Percentiles rank a stretch among this genome's conserved stretches.
Evolutionary conservation across 331 rosid species (phyloP).

Genomic region (Acacia concinna): DNA sequence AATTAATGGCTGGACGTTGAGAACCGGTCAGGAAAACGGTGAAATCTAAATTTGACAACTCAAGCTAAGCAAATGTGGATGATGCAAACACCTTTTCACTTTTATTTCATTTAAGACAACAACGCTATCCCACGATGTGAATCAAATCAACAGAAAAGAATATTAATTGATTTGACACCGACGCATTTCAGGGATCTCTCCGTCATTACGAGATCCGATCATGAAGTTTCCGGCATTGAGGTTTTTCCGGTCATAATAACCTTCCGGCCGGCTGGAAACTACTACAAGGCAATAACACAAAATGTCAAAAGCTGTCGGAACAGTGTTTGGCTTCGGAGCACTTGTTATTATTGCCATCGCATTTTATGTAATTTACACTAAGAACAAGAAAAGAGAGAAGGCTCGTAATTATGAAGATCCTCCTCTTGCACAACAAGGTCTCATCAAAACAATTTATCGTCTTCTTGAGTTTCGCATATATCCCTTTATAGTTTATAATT

Average conservation of each 20-base stretch:
- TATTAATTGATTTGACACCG: neutral
- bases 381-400: conserved; percentile 55
- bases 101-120: conserved; percentile 40
- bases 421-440: conserved; percentile 51
- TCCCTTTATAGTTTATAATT: too few species aligned
- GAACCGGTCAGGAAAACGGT: conserved; percentile 41
- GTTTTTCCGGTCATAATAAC: conserved; percentile 15
- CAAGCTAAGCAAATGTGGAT: conserved; percentile 47
- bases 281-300: neutral
- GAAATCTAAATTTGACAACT: conserved; percentile 53
- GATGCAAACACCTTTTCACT: conserved; percentile 9
- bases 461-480: neutral
- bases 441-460: neutral
- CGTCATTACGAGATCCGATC: conserved; percentile 28
- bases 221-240: conserved; percentile 50
- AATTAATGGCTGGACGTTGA: conserved; percentile 11
- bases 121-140: conserved; percentile 12
- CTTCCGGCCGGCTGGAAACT: conserved; percentile 57
- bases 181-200: conserved; percentile 38
- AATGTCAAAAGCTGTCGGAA: conserved; percentile 31
- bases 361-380: conserved; percentile 37
- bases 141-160: neutral
- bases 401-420: conserved; percentile 57
- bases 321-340: conserved; percentile 44
- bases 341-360: conserved; percentile 41